Conservation (phyloP, 805 yeast genomes). For the Candida boleticola region DNA sequence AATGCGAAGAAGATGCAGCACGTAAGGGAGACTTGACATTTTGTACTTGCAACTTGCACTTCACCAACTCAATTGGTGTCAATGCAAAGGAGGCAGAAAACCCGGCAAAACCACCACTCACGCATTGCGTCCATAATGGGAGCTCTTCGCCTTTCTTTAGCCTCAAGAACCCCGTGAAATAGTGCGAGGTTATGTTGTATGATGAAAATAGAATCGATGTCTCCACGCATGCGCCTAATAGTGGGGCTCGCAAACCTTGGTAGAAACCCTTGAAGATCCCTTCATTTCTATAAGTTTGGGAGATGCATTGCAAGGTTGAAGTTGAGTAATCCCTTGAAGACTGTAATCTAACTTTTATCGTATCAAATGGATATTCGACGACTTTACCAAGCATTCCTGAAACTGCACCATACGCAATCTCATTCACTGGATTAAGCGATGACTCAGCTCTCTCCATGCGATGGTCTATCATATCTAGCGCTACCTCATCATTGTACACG, state of each 20-base stretch:
- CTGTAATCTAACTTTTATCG: constrained; percentile 84
- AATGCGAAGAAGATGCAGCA: constrained; percentile 30
- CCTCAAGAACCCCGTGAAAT: constrained; percentile 26
- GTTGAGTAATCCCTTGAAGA: constrained; percentile 46
- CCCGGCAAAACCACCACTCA: constrained; percentile 83
- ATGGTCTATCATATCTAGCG: constrained; percentile 3
- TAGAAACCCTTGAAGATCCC: constrained; percentile 75
- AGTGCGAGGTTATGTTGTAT: constrained; percentile 42
- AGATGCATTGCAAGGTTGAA: constrained; percentile 67
- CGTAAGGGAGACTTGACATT: constrained; percentile 13
- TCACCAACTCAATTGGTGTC: constrained; percentile 90
- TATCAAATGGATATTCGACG: constrained; percentile 90
- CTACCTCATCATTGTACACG: constrained; percentile 1
- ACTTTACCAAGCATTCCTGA: constrained; percentile 84
- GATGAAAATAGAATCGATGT: constrained; percentile 75
- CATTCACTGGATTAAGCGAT: constrained; percentile 26
- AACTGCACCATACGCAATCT: constrained; percentile 48
- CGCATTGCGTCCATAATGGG: constrained; percentile 45
- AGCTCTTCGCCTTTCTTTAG: constrained; percentile 23
- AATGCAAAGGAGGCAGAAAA: constrained; percentile 75
- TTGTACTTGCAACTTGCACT: constrained; percentile 80
- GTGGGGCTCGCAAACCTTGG: constrained; percentile 76
- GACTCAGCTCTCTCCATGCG: background rate
- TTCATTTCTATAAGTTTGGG: constrained; percentile 59
- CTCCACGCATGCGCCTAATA: constrained; percentile 88